A percentile compares a stretch with the other conserved stretches of the same genome.
Conservation (phyloP, 139 green algal species). For the Spirogloea muscicola region DNA sequence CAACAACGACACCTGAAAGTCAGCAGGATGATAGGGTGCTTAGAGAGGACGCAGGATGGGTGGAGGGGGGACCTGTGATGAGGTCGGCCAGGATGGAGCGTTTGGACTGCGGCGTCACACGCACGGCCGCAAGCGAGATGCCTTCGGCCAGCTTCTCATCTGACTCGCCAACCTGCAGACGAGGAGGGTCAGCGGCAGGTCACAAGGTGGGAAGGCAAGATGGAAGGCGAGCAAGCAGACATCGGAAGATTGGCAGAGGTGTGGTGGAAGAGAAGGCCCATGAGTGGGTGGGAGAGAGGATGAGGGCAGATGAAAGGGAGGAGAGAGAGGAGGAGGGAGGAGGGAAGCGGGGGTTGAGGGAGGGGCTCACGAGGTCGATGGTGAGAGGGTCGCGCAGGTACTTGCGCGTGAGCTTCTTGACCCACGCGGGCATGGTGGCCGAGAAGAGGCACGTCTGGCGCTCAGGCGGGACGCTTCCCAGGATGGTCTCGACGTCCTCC, state of each 20-base stretch:
- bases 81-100: conserved; percentile 75
- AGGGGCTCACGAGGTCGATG: conserved; percentile 85
- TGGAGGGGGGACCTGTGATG: conserved; percentile 54
- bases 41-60: background rate
- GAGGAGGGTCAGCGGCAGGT: too few species aligned
- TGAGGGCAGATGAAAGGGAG: too few species aligned
- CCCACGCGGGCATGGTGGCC: conserved; percentile 93
- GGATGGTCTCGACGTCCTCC: conserved; percentile 95
- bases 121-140: conserved; percentile 46
- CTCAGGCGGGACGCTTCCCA: conserved; percentile 62
- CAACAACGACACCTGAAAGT: too few species aligned
- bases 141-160: conserved; percentile 58
- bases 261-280: too few species aligned
- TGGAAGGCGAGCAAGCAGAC: too few species aligned
- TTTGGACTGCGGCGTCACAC: conserved; percentile 52
- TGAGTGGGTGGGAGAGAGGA: too few species aligned
- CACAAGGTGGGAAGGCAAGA: too few species aligned
- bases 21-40: too few species aligned
- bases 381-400: conserved; percentile 74
- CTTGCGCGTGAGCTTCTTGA: conserved; percentile 77
- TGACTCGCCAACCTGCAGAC: conserved; percentile 15
- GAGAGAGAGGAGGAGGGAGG: background rate
- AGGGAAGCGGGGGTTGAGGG: background rate
- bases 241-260: too few species aligned
- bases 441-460: conserved; percentile 96